Percentiles rank a stretch among this genome's conserved stretches.
These are phyloP conservation scores for Chloris gayana DNA, from an alignment of 176 grass and related monocot genomes.

Conservation along the genomic window DNA sequence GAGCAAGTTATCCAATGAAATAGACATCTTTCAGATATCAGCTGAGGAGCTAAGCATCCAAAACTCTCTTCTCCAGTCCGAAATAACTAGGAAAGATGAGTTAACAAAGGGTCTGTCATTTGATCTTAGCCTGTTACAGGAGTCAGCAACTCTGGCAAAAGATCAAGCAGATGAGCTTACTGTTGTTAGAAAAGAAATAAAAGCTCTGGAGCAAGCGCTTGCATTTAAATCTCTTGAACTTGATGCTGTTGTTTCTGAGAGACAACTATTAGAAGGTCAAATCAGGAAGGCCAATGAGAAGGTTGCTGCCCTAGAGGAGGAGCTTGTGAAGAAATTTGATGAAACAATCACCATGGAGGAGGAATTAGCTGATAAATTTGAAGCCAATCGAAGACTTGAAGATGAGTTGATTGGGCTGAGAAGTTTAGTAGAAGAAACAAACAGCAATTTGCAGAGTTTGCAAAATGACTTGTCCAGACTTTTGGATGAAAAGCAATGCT, in stretches of 20 bases:
- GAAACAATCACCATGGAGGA: constrained; percentile 56
- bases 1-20: constrained; percentile 59
- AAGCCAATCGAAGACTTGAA: constrained; percentile 52
- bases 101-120: constrained; percentile 77
- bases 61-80: constrained; percentile 63
- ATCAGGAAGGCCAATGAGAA: constrained; percentile 50
- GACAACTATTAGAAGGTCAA: constrained; percentile 54
- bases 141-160: constrained; percentile 76
- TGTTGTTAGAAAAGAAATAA: constrained; percentile 52
- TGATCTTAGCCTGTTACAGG: constrained; percentile 94
- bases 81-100: constrained; percentile 83
- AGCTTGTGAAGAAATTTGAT: constrained; percentile 60
- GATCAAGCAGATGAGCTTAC: constrained; percentile 67
- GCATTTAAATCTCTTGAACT: constrained; percentile 54
- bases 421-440: constrained; percentile 42
- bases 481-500: constrained; percentile 51
- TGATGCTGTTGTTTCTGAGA: constrained; percentile 49
- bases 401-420: constrained; percentile 56
- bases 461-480: constrained; percentile 57
- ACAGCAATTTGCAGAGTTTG: constrained; percentile 37
- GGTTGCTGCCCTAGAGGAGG: constrained; percentile 52
- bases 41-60: constrained; percentile 54
- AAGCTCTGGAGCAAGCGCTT: constrained; percentile 57
- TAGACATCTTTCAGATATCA: constrained; percentile 55
- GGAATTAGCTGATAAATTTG: constrained; percentile 55